These are phyloP conservation scores for Panicum miliaceum DNA, from an alignment of 176 grass and related monocot species.

Conservation along the genomic window DNA sequence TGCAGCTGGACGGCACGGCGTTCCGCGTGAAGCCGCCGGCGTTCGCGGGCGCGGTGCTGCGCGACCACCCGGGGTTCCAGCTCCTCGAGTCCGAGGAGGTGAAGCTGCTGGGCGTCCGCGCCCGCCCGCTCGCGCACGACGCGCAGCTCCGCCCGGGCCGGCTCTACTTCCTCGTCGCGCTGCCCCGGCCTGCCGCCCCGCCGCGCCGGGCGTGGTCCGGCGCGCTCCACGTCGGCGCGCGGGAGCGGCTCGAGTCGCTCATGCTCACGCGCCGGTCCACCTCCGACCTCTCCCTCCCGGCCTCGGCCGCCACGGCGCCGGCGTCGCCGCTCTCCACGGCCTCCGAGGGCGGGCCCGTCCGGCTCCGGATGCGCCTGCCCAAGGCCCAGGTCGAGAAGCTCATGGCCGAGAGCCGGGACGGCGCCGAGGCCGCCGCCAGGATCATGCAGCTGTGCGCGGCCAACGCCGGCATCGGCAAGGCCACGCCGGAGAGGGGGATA, in stretches of 20 bases:
- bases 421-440: constrained; percentile 69
- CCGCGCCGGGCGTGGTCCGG: constrained; percentile 80
- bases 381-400: constrained; percentile 76
- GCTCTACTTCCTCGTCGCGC: constrained; percentile 92
- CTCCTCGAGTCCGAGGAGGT: constrained; percentile 79
- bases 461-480: constrained; percentile 23
- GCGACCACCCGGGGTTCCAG: constrained; percentile 66
- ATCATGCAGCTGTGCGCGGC: constrained; percentile 80
- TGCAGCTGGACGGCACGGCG: constrained; percentile 90
- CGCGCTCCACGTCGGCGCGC: constrained; percentile 67
- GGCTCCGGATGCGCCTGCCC: constrained; percentile 72
- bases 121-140: constrained; percentile 59
- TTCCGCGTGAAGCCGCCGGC: constrained; percentile 77
- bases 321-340: constrained; percentile 36
- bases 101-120: constrained; percentile 67
- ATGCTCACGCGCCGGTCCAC: constrained; percentile 88
- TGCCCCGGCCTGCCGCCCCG: constrained; percentile 45
- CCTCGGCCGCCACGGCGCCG: constrained; percentile 34
- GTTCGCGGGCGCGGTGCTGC: constrained; percentile 57
- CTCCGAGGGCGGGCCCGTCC: constrained; percentile 50
- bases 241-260: constrained; percentile 86
- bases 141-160: constrained; percentile 57
- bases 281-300: constrained; percentile 66
- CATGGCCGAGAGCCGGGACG: constrained; percentile 73
- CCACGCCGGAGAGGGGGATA: constrained; percentile 50